Evolutionary conservation across 208 protist species (phyloP), one percentile per base, ranked within the genome.

Genomic region (Angomonas deanei): DNA sequence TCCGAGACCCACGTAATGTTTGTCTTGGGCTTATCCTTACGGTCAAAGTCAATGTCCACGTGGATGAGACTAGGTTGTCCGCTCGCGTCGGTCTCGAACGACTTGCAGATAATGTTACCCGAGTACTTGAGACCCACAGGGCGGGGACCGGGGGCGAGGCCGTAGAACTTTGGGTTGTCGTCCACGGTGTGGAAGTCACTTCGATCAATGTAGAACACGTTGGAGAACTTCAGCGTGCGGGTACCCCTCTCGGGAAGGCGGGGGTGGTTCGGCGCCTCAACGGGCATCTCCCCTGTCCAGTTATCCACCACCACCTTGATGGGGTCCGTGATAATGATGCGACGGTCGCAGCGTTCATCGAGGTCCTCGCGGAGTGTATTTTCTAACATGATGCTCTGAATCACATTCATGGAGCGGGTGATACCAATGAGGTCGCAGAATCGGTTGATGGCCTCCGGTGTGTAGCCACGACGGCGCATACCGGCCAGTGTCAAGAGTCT

Each of bases 391-490:
- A 77, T 82, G 55, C 94, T 88, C 50, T 98, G 85, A 65, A 98
- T 97, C 1, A 94, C 76, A 65, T 96, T 96, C 78, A 92, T 87
- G 38, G 78, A 94, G 48, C 92, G 80, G 8, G 96, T 97, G 64
- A 97, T 88, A 60, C 94, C 97, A 53, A 99, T 84, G 19, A 91
- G 66, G 31, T 98, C 92, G 74, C 98, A 99, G 78, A 99, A 99
- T 4, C 63, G 64, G 66, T 99, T 99, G 58, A 99, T 99, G 1
- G 97, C 92, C 11, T 80, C 64, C 23, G 98, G 91, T 1, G 97
- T 98, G 89, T 98, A 99, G 49, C 98, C 98, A 30, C 97, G 78
- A 60, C 98, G 92, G 24, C 98, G 78, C 78, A 99, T 88, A n/a
- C 97, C 98, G 28, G 84, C 87, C 2, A 99, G 71, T 2, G 98